Base-by-base conservation (phyloP, 192 early-diverging fungal species). In the Lobosporangium transversale region DNA sequence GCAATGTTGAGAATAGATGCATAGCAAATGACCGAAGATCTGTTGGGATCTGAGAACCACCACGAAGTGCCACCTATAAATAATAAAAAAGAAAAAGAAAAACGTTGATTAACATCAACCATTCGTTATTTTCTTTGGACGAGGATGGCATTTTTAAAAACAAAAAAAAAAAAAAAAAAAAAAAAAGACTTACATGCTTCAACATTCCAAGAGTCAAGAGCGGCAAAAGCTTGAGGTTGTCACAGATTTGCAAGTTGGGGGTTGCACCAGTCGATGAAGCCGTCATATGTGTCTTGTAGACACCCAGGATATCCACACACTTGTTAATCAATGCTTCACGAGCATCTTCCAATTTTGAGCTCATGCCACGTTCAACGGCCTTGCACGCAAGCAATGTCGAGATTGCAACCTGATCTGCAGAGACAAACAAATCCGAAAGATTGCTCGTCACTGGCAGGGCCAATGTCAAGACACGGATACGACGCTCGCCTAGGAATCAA, bases 391-490 rank as follows among this genome's bases (percentile, higher is more conserved):
- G 68, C 53, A 96, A 84, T 9, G 92, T 85, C 0, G 95, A 84
- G 53, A 98, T 89, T 0, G 96, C 94, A 15, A 86, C 79, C 79
- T 93, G 93, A 73, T 98, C 95, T 2, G 92, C 93, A 21, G 88
- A 80, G 24, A 87, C 74, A 79, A 93, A 96, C 8, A 97, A 63
- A 23, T 96, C 94, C 26, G 86, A 85, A 45, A 96, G 79, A 51
- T 84, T 89, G 67, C 81, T 90, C 6, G 93, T 94, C 1, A 95
- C 93, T 1, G 97, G 97, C 32, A 98, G 69, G 6, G 91, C 90
- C 64, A 95, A 74, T 1, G 97, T 98, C 36, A 96, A 78, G 0
- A 98, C 97, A 54, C 97, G 88, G 69, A 98, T 97, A 33, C 97
- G 88, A 15, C 97, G 87, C 76, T 98, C 97, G 33, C 79, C 60